A percentile compares a stretch with the other conserved stretches of the same genome.
phyloP scores from a whole-genome alignment of 257 asterid species.

The Ehretia macrophylla region DNA sequence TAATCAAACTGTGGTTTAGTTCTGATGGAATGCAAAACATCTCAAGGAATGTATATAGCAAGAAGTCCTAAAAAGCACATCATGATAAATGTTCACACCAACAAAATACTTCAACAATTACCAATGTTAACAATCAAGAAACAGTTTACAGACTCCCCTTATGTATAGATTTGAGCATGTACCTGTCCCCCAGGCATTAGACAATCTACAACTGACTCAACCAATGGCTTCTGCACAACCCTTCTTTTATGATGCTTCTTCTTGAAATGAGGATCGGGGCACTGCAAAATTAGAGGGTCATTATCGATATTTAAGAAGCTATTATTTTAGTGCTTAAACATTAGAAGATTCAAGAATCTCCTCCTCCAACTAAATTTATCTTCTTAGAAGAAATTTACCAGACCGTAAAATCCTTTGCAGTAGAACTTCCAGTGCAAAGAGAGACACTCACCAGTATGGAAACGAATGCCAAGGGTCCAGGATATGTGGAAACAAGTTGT shows the following conservation, averaged over 20 bases:
- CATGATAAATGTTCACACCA: too few relatives aligned
- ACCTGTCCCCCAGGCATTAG: constrained; percentile 79
- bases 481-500: constrained; percentile 69
- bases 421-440: constrained; percentile 14
- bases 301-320: neutral
- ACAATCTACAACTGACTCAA: constrained; percentile 54
- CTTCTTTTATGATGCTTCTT: constrained; percentile 82
- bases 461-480: constrained; percentile 77
- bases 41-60: too few relatives aligned
- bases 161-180: constrained; percentile 4
- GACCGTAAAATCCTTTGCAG: constrained; percentile 1
- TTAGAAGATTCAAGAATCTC: neutral
- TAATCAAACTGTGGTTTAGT: too few relatives aligned
- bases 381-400: constrained; percentile 2
- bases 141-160: too few relatives aligned
- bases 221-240: constrained; percentile 90
- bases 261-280: constrained; percentile 98
- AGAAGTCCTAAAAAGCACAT: too few relatives aligned
- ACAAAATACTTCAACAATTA: too few relatives aligned
- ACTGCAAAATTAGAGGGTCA: constrained; percentile 45
- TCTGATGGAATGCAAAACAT: too few relatives aligned
- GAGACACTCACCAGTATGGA: constrained; percentile 71
- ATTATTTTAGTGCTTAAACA: too few relatives aligned
- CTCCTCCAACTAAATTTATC: neutral
- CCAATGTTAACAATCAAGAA: too few relatives aligned